A percentile compares a stretch with the other conserved stretches of the same genome.
These are phyloP conservation scores for Phytophthora pistaciae DNA, from an alignment of 352 stramenopile species.

Conservation along the genomic window DNA sequence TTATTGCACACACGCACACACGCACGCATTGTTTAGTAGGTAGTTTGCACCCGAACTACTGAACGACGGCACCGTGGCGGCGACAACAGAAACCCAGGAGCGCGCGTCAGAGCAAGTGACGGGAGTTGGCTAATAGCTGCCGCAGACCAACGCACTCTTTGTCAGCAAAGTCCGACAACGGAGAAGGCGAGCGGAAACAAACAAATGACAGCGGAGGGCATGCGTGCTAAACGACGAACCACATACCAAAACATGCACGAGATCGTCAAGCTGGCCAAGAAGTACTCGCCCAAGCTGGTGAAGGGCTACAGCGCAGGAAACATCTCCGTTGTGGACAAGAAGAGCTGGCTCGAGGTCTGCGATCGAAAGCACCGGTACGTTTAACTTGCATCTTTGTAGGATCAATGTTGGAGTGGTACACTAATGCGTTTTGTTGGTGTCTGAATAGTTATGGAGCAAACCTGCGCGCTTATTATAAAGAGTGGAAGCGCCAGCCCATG, in stretches of 20 bases:
- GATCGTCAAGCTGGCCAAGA: slow-evolving; percentile 90
- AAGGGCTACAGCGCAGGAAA: slow-evolving; percentile 91
- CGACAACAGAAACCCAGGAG: slow-evolving; percentile 44
- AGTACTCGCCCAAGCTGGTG: slow-evolving; percentile 90
- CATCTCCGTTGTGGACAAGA: slow-evolving; percentile 93
- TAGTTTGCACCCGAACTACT: slow-evolving; percentile 48
- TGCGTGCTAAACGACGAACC: slow-evolving; percentile 79
- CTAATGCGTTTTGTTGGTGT: slow-evolving; percentile 6
- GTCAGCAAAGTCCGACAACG: slow-evolving; percentile 4
- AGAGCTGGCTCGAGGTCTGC: slow-evolving; percentile 91
- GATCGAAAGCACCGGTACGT: slow-evolving; percentile 87
- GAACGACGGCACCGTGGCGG: slow-evolving; percentile 54
- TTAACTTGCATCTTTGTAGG: slow-evolving; percentile 5
- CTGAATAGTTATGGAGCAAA: slow-evolving; percentile 96
- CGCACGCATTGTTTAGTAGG: slow-evolving; percentile 37
- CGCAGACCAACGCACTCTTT: slow-evolving; percentile 4
- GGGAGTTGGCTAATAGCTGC: slow-evolving; percentile 53
- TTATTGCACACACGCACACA: not conserved
- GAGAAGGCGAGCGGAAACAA: slow-evolving; percentile 15
- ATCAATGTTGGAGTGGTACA: not conserved
- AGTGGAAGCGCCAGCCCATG: slow-evolving; percentile 92
- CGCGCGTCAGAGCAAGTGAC: slow-evolving; percentile 52
- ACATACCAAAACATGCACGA: slow-evolving; percentile 91
- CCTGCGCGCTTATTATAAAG: slow-evolving; percentile 96
- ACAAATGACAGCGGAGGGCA: slow-evolving; percentile 76